Evolutionary conservation across 805 yeast species (phyloP), one percentile per base, ranked within the genome.

Genomic region (Kluyveromyces dobzhanskii): DNA sequence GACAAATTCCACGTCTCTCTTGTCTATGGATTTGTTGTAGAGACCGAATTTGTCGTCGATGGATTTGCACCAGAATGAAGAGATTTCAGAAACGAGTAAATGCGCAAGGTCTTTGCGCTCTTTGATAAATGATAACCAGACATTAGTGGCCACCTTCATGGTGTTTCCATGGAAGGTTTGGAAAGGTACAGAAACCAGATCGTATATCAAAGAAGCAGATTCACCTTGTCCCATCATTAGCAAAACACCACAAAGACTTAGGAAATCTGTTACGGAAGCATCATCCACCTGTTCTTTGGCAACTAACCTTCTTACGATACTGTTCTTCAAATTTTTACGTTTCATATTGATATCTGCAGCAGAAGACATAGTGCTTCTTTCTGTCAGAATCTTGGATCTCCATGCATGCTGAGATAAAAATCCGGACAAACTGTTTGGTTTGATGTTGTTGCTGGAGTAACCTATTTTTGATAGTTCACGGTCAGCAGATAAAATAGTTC

Each of bases 91-190:
- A 16, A 88, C 57, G 9, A 90, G 53, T n/a, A 75, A 59, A 23
- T 72, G 62, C 1, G 87, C 71, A 28, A 80, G 50, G 18, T 69
- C 68, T 0, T 80, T 75, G 35, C 76, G 69, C 46, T 81, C 85
- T 41, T 79, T 77, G 62, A 83, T 75, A 14, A 85, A 71, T 33
- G 85, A 76, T 31, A 83, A 66, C 97, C 97, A 90, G 23, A 80
- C 70, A n/a, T 77, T 72, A 12, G 80, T 75, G 0, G 88, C 85
- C 7, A 76, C 67, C 39, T 73, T 74, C 57, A 87, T 73, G 3
- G 77, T 63, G 13, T 65, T 62, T 0, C 80, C 67, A 10, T 78
- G 75, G 53, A 87, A 83, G 1, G 70, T 59, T 13, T 66, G 59
- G 61, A 90, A 85, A 1, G 97, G 95, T 13, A 87, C 66, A 17